Base-by-base conservation (phyloP, 1,139 yeast species). In the Taiozyma onychis region DNA sequence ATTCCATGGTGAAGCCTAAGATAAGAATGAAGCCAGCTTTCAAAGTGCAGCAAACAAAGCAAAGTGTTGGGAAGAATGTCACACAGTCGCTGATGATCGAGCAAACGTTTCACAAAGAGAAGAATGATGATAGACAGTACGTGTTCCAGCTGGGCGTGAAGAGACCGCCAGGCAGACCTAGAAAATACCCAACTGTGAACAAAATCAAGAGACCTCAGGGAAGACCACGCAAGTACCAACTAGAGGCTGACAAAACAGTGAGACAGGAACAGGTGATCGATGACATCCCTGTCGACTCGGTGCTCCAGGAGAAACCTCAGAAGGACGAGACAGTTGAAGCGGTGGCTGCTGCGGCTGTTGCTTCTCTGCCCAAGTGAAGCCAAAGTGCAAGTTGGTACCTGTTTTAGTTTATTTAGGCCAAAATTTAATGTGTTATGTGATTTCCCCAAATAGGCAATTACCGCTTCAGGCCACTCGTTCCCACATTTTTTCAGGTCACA, bases 151-250 rank as follows among this genome's bases (percentile, higher is more conserved):
- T 51, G 44, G 53, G 56, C 21, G 48, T 58, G 18, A 61, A 60
- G 41, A 56, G 64, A 46, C 59, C 60, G 1, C 63, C 63, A 6
- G 82, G 82, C 14, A 66, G 82, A 56, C 82, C 82, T 6, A 66
- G 81, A 55, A 77, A 77, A 57, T 75, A 75, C 53, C 78, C 80
- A 0, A 14, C 9, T 18, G 65, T 74, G 13, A 80, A 74, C 52
- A 57, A 60, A 51, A 49, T 58, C 35, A 60, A 64, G 58, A 61
- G 63, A 58, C 62, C 62, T 8, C 63, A 56, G 37, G 63, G 65
- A 37, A 54, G 62, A 50, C 61, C 61, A 37, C 50, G 60, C 53
- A 54, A 65, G 49, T 53, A 55, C 45, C 57, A 65, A 1, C 11
- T 52, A 21, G 57, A 50, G 30, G 46, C 24, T 3, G 41, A 10